These are phyloP conservation scores for Sordariomycetes sp. DNA, from an alignment of 2,329 filamentous ascomycete species.

Conservation along the genomic window DNA sequence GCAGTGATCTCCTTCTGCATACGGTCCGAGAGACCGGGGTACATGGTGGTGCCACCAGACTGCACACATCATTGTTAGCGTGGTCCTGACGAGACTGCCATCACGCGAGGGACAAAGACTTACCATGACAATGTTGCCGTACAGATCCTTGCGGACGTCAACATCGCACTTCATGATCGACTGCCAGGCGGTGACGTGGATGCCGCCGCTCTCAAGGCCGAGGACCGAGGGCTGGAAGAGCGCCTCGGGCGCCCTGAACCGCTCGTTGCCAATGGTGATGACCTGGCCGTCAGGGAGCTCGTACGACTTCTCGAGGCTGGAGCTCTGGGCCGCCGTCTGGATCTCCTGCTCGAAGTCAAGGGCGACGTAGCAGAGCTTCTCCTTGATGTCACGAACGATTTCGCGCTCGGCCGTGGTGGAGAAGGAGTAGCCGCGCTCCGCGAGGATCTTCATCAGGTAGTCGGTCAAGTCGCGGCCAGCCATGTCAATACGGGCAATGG, in stretches of 20 bases:
- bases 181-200: conserved; percentile 99
- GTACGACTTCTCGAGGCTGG: conserved; percentile 98
- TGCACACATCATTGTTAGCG: conserved; percentile 20
- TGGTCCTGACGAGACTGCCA: not conserved
- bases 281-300: conserved; percentile 99
- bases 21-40: conserved; percentile 99
- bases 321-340: conserved; percentile 98
- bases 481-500: conserved; percentile 99
- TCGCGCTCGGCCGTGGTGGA: conserved; percentile 99
- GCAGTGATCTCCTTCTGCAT: conserved; percentile 99
- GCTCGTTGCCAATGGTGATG: conserved; percentile 99
- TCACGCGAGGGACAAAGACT: conserved; percentile 21
- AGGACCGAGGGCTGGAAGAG: conserved; percentile 98
- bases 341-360: conserved; percentile 99
- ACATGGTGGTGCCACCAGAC: conserved; percentile 99
- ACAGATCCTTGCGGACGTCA: conserved; percentile 99
- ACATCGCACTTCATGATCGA: conserved; percentile 99
- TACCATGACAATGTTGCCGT: conserved; percentile 99
- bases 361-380: conserved; percentile 99
- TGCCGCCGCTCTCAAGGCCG: conserved; percentile 96
- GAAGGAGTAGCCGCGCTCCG: conserved; percentile 99
- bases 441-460: conserved; percentile 99
- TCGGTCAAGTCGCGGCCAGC: conserved; percentile 99
- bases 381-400: conserved; percentile 99
- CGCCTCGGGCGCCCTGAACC: conserved; percentile 98